Conservation (phyloP, 169 alveolate species). For the Plasmodium knowlesi region DNA sequence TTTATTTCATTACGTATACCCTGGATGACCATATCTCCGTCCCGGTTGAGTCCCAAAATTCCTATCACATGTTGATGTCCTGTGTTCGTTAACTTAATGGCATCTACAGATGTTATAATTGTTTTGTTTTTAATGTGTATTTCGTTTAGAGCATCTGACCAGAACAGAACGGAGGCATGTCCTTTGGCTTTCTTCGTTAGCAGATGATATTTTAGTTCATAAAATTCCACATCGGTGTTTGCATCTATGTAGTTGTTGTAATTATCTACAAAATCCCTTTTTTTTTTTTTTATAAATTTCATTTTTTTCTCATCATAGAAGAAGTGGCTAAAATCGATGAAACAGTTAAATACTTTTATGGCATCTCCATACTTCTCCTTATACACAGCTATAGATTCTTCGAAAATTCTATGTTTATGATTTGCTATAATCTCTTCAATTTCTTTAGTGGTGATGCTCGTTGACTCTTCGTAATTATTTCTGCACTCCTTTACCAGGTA, state of each 20-base stretch:
- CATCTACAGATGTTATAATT: slow-evolving; percentile 76
- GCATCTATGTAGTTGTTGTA: slow-evolving; percentile 60
- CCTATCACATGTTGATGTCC: slow-evolving; percentile 81
- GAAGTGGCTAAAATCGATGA: slow-evolving; percentile 67
- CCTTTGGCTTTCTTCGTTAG: slow-evolving; percentile 54
- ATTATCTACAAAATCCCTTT: slow-evolving; percentile 23
- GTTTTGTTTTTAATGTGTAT: slow-evolving; percentile 46
- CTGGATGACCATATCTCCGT: slow-evolving; percentile 81
- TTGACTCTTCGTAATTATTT: neutral
- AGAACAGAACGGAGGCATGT: slow-evolving; percentile 58
- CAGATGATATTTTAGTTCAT: slow-evolving; percentile 55
- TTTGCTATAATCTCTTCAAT: slow-evolving; percentile 27
- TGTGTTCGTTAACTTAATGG: slow-evolving; percentile 76
- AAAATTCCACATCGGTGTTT: slow-evolving; percentile 77
- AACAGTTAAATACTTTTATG: slow-evolving; percentile 72
- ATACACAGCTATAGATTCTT: slow-evolving; percentile 31
- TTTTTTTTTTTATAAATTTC: slow-evolving; percentile 74
- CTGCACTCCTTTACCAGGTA: slow-evolving; percentile 44
- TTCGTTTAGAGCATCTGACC: slow-evolving; percentile 68
- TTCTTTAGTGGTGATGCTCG: slow-evolving; percentile 26
- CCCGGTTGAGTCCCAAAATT: slow-evolving; percentile 76
- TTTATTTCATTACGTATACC: slow-evolving; percentile 78
- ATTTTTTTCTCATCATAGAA: slow-evolving; percentile 30
- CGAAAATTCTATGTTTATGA: slow-evolving; percentile 29
- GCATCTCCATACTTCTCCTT: slow-evolving; percentile 70